These are phyloP conservation scores for Trebouxiophyceae sp. DNA, from an alignment of 163 green algal species.

Conservation along the genomic window DNA sequence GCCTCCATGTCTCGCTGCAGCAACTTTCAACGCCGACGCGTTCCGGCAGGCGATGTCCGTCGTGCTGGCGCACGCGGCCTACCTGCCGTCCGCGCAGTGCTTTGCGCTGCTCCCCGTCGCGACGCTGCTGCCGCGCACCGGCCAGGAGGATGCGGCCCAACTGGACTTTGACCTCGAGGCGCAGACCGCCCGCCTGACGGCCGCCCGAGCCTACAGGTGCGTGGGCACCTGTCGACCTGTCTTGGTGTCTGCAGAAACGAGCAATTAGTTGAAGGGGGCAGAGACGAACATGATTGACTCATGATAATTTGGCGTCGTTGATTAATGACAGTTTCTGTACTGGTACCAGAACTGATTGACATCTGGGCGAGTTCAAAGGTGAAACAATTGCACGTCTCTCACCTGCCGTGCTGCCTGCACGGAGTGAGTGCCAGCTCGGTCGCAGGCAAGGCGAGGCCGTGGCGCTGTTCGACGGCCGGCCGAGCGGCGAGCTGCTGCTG, in stretches of 20 bases:
- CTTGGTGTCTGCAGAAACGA: no score
- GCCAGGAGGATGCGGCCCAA: slow-evolving; percentile 36
- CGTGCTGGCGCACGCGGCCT: slow-evolving; percentile 65
- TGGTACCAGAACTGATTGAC: no score
- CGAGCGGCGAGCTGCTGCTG: slow-evolving; percentile 78
- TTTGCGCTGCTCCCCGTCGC: slow-evolving; percentile 83
- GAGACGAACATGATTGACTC: no score
- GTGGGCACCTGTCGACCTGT: no score
- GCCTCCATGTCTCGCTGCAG: slow-evolving; percentile 13
- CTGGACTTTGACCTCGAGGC: slow-evolving; percentile 76
- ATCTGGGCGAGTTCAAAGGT: no score
- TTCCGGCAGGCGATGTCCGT: slow-evolving; percentile 76
- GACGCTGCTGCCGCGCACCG: slow-evolving; percentile 43
- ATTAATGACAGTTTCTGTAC: no score
- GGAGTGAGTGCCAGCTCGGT: no score
- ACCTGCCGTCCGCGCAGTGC: slow-evolving; percentile 73
- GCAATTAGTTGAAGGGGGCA: no score
- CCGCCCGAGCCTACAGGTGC: slow-evolving; percentile 21
- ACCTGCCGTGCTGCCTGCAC: no score
- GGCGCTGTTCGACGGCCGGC: slow-evolving; percentile 61
- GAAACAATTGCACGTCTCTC: no score
- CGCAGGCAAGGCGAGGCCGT: slow-evolving; percentile 57
- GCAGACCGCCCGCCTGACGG: slow-evolving; percentile 45
- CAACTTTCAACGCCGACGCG: slow-evolving; percentile 28
- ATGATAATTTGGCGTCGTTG: no score